A percentile compares a stretch with the other conserved stretches of the same genome.
These are phyloP conservation scores for Yamadazyma takamatsuzukensis DNA, from an alignment of 805 yeast species.

Conservation along the genomic window DNA sequence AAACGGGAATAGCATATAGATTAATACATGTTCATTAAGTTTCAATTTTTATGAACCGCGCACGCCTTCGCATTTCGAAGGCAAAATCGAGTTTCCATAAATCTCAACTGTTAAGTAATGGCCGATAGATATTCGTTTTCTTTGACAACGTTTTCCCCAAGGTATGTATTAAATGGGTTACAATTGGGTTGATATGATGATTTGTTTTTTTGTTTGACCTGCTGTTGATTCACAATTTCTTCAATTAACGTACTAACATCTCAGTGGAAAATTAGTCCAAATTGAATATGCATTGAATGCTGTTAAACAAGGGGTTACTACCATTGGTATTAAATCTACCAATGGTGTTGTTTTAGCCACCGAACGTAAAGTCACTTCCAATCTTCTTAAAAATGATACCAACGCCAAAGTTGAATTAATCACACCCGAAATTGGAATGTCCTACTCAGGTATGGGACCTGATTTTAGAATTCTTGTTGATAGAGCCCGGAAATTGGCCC, in stretches of 20 bases:
- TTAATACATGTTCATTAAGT: neutral
- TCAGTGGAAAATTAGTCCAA: conserved; percentile 95
- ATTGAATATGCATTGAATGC: conserved; percentile 97
- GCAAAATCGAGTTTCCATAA: too few relatives aligned
- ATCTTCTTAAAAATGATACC: conserved; percentile 70
- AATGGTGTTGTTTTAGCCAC: conserved; percentile 97
- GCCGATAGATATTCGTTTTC: conserved; percentile 98
- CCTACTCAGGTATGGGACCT: conserved; percentile 98
- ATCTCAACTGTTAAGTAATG: conserved; percentile 43
- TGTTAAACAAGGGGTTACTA: conserved; percentile 96
- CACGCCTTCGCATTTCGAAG: conserved; percentile 6
- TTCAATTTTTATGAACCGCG: conserved; percentile 1
- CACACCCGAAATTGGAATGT: conserved; percentile 95
- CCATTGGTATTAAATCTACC: conserved; percentile 89
- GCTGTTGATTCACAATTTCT: neutral
- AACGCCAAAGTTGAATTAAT: conserved; percentile 74
- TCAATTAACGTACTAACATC: conserved; percentile 9
- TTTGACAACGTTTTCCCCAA: conserved; percentile 94
- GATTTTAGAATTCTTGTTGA: conserved; percentile 94
- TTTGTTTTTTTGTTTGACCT: too few relatives aligned
- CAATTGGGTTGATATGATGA: neutral
- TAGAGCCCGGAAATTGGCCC: conserved; percentile 89
- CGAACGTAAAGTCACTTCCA: conserved; percentile 83
- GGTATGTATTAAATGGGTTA: conserved; percentile 44
- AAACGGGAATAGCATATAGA: conserved; percentile 1